A percentile compares a stretch with the other conserved stretches of the same genome.
These are phyloP conservation scores for Globisporangium parvum DNA, from an alignment of 352 stramenopile genomes.

Conservation along the genomic window DNA sequence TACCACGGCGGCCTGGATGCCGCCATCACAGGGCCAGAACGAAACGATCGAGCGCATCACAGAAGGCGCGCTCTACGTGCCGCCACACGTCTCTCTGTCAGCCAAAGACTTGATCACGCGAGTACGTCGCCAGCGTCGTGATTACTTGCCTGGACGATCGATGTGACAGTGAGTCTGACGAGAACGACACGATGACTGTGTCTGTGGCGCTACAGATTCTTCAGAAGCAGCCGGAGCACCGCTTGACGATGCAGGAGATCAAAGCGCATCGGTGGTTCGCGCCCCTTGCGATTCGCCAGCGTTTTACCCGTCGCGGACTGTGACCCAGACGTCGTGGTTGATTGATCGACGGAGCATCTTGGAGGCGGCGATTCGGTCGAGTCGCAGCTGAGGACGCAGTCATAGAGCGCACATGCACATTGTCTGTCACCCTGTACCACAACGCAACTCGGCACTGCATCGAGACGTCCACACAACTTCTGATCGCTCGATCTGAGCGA, in stretches of 20 bases:
- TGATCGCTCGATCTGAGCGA: too few relatives aligned
- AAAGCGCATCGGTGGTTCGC: conserved; percentile 76
- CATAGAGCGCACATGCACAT: too few relatives aligned
- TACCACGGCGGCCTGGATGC: too few relatives aligned
- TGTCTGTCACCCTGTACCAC: too few relatives aligned
- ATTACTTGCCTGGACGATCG: background rate
- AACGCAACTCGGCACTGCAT: too few relatives aligned
- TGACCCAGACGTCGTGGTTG: background rate
- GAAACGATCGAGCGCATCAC: conserved; percentile 96
- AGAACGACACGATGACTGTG: background rate
- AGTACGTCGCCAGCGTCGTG: conserved; percentile 20
- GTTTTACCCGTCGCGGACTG: conserved; percentile 22
- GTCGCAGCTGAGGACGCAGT: too few relatives aligned
- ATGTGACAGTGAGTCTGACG: background rate
- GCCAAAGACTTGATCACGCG: conserved; percentile 69
- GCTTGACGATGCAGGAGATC: conserved; percentile 60
- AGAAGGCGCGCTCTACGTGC: conserved; percentile 60
- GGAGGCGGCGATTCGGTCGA: too few relatives aligned
- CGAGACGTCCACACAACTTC: too few relatives aligned
- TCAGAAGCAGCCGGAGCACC: conserved; percentile 55
- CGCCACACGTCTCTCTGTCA: conserved; percentile 58
- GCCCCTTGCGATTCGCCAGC: conserved; percentile 45
- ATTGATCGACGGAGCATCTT: background rate
- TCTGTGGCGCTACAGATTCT: conserved; percentile 41
- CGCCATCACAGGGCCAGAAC: conserved; percentile 75